Percentiles rank a stretch among this genome's conserved stretches.
Conservation (phyloP, 2,329 filamentous ascomycete genomes). For the Exophiala calicioides region DNA sequence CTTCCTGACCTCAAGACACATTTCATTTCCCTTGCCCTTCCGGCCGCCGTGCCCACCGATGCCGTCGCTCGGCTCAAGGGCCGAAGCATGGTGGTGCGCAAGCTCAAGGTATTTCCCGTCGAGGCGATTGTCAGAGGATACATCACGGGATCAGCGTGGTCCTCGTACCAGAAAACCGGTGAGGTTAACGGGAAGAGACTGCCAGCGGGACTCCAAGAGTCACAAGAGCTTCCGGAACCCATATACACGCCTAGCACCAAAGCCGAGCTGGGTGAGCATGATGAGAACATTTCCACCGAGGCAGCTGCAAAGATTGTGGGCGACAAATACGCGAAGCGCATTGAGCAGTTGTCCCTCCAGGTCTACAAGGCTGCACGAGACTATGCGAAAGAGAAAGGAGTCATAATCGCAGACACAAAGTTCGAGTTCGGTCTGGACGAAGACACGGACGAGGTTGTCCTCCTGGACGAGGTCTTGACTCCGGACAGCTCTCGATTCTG, state of each 20-base stretch:
- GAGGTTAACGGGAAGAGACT: constrained; percentile 78
- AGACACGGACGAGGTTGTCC: constrained; percentile 65
- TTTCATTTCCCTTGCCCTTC: constrained; percentile 61
- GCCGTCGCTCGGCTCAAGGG: constrained; percentile 40
- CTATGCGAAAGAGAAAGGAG: constrained; percentile 66
- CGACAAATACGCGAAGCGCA: constrained; percentile 61
- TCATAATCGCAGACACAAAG: constrained; percentile 77
- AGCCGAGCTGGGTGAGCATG: constrained; percentile 73
- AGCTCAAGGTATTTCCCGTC: constrained; percentile 72
- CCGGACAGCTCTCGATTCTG: constrained; percentile 86
- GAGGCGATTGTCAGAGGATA: constrained; percentile 89
- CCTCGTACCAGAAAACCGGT: constrained; percentile 70
- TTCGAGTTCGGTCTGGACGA: constrained; percentile 74
- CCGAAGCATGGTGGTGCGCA: constrained; percentile 76
- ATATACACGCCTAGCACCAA: constrained; percentile 85
- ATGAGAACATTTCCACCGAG: constrained; percentile 81
- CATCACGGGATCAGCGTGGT: constrained; percentile 82
- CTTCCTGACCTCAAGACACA: constrained; percentile 64
- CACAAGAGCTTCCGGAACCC: constrained; percentile 67
- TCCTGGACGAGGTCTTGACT: constrained; percentile 83
- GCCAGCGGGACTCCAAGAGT: constrained; percentile 68
- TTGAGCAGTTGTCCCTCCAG: constrained; percentile 65
- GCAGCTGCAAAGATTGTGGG: constrained; percentile 65
- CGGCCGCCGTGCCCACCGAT: constrained; percentile 45
- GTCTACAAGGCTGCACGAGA: constrained; percentile 65